phyloP scores from a whole-genome alignment of 2,329 filamentous ascomycete species.

The Hypoxylon sp. region DNA sequence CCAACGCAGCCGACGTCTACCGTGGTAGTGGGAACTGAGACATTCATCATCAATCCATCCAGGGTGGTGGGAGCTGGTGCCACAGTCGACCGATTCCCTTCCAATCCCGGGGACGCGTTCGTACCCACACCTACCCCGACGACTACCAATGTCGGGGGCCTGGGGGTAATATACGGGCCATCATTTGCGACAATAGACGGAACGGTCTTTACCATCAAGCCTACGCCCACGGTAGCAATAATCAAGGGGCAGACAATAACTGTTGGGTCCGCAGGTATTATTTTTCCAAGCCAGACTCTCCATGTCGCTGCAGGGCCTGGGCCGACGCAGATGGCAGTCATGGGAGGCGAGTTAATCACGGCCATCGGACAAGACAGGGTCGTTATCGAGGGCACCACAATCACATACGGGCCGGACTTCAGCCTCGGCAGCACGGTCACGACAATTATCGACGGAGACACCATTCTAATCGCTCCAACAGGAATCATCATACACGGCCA shows the following conservation, averaged over 20 bases:
- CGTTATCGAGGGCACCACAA: conserved; percentile 58
- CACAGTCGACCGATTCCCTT: conserved; percentile 58
- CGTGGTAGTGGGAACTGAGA: conserved; percentile 57
- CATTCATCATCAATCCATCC: conserved; percentile 63
- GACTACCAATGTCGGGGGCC: conserved; percentile 55
- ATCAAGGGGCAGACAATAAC: conserved; percentile 46
- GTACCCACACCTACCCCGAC: conserved; percentile 54
- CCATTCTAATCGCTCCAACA: conserved; percentile 62
- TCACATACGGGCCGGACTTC: conserved; percentile 58
- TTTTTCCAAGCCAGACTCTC: conserved; percentile 55
- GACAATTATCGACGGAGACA: conserved; percentile 63
- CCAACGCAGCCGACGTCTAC: conserved; percentile 55
- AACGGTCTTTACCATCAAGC: conserved; percentile 58
- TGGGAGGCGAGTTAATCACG: conserved; percentile 63
- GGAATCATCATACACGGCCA: conserved; percentile 58
- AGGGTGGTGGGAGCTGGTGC: conserved; percentile 60
- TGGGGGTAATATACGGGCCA: conserved; percentile 59
- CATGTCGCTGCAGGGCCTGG: conserved; percentile 52
- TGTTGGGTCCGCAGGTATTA: conserved; percentile 51
- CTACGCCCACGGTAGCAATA: conserved; percentile 53
- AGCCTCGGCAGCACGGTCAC: conserved; percentile 51
- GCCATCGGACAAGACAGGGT: conserved; percentile 57
- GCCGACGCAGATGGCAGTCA: conserved; percentile 60
- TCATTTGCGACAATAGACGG: conserved; percentile 58
- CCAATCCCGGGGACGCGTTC: conserved; percentile 47